phyloP scores from a whole-genome alignment of 257 asterid genomes.

The Gentiana macrophylla region DNA sequence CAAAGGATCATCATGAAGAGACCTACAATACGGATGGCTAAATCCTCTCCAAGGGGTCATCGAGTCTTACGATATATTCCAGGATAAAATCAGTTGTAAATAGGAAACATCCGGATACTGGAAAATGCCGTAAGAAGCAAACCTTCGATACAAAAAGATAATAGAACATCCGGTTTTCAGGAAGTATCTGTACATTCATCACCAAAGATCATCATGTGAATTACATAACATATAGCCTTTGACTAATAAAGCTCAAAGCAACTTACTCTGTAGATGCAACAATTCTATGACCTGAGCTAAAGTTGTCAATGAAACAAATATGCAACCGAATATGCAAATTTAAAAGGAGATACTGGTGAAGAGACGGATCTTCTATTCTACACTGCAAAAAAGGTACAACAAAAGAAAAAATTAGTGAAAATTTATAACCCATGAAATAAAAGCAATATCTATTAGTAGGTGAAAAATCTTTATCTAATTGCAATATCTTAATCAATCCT shows the following conservation, averaged over 20 bases:
- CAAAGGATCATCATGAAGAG: constrained; percentile 87
- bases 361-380: too few relatives aligned
- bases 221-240: background rate
- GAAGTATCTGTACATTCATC: constrained; percentile 52
- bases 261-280: constrained; percentile 92
- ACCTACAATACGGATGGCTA: constrained; percentile 72
- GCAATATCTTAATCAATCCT: too few relatives aligned
- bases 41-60: constrained; percentile 52
- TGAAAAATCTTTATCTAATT: too few relatives aligned
- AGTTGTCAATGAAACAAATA: constrained; percentile 91
- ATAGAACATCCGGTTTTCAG: constrained; percentile 86
- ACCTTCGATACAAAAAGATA: constrained; percentile 83
- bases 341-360: too few relatives aligned
- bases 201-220: background rate
- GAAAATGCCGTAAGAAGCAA: constrained; percentile 6
- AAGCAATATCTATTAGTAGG: too few relatives aligned
- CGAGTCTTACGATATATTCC: background rate
- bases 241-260: constrained; percentile 5
- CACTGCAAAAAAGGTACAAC: too few relatives aligned
- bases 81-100: too few relatives aligned
- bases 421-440: too few relatives aligned
- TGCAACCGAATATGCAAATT: too few relatives aligned
- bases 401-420: too few relatives aligned
- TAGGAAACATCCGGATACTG: too few relatives aligned
- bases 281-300: constrained; percentile 95